Evolutionary conservation across 768 basidiomycete species (phyloP), one percentile per base, ranked within the genome.

Genomic region (Strobilomyces confusus): DNA sequence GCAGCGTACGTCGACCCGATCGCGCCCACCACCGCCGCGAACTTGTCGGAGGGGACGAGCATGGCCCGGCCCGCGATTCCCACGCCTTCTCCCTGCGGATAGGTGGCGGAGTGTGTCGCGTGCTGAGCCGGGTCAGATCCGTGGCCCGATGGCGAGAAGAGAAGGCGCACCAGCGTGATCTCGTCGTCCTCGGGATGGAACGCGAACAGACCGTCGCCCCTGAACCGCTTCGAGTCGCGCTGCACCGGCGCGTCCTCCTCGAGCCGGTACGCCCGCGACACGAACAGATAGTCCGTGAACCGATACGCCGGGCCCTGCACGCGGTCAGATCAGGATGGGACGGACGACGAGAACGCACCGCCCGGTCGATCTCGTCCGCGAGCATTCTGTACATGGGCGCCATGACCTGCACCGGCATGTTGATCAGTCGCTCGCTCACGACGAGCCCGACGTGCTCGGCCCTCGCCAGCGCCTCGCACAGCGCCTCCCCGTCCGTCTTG

Each of bases 331-430:
- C 45, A 20, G 51, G n/a, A n/a, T n/a, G n/a, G n/a, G n/a, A n/a
- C n/a, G n/a, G n/a, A n/a, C n/a, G n/a, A n/a, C 41, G 14, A 40
- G 32, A 49, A 87, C 90, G 46, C 86, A 80, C 69, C 4, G 89
- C 89, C 73, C 77, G 82, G 34, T 82, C 74, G n/a, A 97, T 74
- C 68, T 99, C 95, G 44, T 89, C 84, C 0, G 76, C 72, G 22
- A 98, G 77, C 89, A 98, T 93, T 41, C 77, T 77, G 69, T 95
- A 98, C 85, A 97, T 87, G 1, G 92, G 94, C 6, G 93, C 88
- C 9, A 95, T 79, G 33, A 94, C 83, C 61, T 98, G 92, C 14
- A 93, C 87, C 0, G 95, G 95, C 86, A 99, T 95, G 68, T 98
- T 99, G 59, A 97, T 78, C 47, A 98, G 75, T 0, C 95, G 79